Base-by-base conservation (phyloP, 1,139 yeast species). In the Geotrichum bryndzae region DNA sequence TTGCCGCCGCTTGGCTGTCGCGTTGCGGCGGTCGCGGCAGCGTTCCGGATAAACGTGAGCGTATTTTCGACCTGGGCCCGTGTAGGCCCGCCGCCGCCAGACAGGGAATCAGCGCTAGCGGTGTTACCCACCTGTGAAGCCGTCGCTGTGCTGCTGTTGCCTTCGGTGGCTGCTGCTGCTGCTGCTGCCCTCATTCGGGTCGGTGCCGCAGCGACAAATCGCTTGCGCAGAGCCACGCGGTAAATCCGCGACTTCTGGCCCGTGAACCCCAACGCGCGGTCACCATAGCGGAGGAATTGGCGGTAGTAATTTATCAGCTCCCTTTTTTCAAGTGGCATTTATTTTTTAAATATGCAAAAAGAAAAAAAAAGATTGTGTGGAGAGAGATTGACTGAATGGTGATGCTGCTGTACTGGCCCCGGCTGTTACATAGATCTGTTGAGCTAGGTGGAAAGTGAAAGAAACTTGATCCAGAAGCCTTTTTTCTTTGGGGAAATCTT, bases 281-380 rank as follows among this genome's bases (percentile, higher is more conserved):
- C 63, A 11, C 68, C 68, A n/a, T 60, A 46, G n/a, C 67, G 61
- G 10, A 64, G 41, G 25, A 66, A 58, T 55, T 55, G 63, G 10
- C 66, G 61, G 53, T 65, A 66, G 52, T 60, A 66, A 25, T 63
- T 60, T 2, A 60, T 63, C 57, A 68, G 62, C 25, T 64, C 68
- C 45, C 64, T 65, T 31, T 61, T 63, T 54, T 50, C 53, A 35
- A 54, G 51, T 10, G 56, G 33, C 45, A 48, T 41, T 8, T 10
- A 35, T 3, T 25, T 25, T 18, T 18, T 1, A 18, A 18, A 18
- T 18, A 18, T 18, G 18, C 18, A 18, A 18, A 18, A 18, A 11
- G 51, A 46, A 46, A 46, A 46, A 22, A 50, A 13, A 5, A 50
- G 27, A 50, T 13, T 3, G 1, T 50, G 15, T 11, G 41, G 27